Base-by-base conservation (phyloP, 2,329 filamentous ascomycete genomes). In the Fusarium chlamydosporum region DNA sequence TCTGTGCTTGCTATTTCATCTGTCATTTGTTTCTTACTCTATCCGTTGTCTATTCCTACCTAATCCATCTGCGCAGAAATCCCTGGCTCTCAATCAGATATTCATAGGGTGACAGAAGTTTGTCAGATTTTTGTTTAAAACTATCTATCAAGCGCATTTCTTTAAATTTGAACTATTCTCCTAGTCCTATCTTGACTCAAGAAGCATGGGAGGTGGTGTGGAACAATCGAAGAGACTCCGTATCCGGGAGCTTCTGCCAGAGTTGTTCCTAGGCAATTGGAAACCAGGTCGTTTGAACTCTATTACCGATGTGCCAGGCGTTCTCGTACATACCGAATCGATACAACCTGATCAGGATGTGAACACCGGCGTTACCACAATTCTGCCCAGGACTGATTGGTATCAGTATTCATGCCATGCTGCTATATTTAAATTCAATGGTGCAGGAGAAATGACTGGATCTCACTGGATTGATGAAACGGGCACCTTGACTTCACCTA, bases 401-500 rank as follows among this genome's bases (percentile, higher is more conserved):
- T 79, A 79, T 71, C 62, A 78, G 43, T 77, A 80, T 11, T 82
- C 82, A 40, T 82, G 80, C 55, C 82, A 85, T 46, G 81, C 83
- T 5, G 82, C 82, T n/a, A 72, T 85, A 47, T 89, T 89, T 77
- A 82, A 84, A 63, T 89, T 91, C 79, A 91, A 91, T 68, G 88
- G 88, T 56, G 85, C 84, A 45, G 88, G 89, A 41, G 87, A 90
- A 76, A 80, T 90, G 79, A 90, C 88, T 0, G 87, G 88, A 4
- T 80, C 80, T 11, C 86, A 89, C 70, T 88, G 86, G 84, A 85
- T 90, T 61, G 82, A 87, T 16, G 88, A 91, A 74, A 87, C 86
- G 0, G 88, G 88, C 0, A 79, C 88, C 6, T 76, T 89, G 5
- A 82, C 85, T 55, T 87, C 84, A 4, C 89, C 88, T 5, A 85